Conservation (phyloP, 257 asterid genomes). For the Forsythia viridissima region DNA sequence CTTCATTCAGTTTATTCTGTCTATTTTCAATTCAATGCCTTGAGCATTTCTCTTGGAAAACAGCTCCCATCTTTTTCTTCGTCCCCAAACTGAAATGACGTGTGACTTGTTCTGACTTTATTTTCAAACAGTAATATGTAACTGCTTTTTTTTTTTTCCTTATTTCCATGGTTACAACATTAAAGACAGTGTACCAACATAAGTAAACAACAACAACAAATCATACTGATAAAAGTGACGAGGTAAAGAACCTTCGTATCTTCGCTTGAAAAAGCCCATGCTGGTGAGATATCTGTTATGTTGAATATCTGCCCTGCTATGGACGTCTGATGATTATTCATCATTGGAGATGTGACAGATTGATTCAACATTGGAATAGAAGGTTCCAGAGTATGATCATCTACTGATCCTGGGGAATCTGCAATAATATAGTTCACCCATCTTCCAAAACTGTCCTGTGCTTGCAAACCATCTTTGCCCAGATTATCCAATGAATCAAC, state of each 20-base stretch:
- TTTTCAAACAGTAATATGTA: conserved; percentile 17
- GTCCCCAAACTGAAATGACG: not conserved
- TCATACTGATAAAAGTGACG: conserved; percentile 10
- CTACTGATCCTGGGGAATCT: conserved; percentile 58
- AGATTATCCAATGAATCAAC: conserved; percentile 36
- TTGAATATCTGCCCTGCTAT: conserved; percentile 49
- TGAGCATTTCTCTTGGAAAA: not conserved
- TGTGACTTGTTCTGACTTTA: conserved; percentile 13
- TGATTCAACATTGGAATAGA: conserved; percentile 42
- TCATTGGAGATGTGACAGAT: conserved; percentile 35
- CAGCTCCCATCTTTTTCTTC: not conserved
- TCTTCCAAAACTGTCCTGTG: conserved; percentile 72
- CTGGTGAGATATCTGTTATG: conserved; percentile 76
- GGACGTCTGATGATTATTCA: conserved; percentile 37
- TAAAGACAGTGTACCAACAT: not conserved
- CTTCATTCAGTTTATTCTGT: not conserved
- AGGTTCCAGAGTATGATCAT: conserved; percentile 44
- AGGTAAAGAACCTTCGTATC: conserved; percentile 73
- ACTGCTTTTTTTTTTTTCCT: not conserved
- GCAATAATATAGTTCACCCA: conserved; percentile 51
- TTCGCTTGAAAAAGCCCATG: conserved; percentile 80
- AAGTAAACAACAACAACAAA: not conserved
- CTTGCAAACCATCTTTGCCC: conserved; percentile 47
- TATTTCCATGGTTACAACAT: not conserved
- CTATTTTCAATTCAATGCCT: not conserved